These are phyloP conservation scores for Selaginella moellendorffii DNA, from an alignment of 75 land plant genomes.

Conservation along the genomic window DNA sequence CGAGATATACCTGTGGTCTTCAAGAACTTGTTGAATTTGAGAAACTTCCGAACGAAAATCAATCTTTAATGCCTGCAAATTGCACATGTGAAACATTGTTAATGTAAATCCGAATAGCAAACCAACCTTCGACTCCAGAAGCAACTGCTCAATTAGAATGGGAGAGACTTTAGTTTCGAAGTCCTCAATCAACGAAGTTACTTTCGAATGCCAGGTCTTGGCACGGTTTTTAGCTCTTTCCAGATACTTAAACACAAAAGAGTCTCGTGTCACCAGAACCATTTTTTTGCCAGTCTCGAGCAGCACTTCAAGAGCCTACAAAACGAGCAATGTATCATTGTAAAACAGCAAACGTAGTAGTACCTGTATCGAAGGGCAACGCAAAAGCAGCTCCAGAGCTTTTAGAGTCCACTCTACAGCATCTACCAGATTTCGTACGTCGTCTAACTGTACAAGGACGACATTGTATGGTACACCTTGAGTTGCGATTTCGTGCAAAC, in stretches of 20 bases:
- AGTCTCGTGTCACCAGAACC: not conserved
- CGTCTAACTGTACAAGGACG: slow-evolving; percentile 11
- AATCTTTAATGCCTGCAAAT: slow-evolving; percentile 5
- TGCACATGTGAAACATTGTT: no score
- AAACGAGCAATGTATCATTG: no score
- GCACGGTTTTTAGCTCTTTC: not conserved
- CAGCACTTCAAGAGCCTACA: not conserved
- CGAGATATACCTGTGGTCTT: slow-evolving; percentile 6
- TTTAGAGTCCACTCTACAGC: slow-evolving; percentile 18
- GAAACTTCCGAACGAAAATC: slow-evolving; percentile 4
- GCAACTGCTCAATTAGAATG: slow-evolving; percentile 11
- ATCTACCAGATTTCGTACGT: slow-evolving; percentile 3
- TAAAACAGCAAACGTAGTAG: no score
- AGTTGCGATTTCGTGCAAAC: not conserved
- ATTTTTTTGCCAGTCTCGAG: not conserved
- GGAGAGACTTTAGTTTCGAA: not conserved
- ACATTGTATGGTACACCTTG: not conserved
- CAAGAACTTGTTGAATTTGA: slow-evolving; percentile 8
- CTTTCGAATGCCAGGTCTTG: slow-evolving; percentile 10
- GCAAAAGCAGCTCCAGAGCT: slow-evolving; percentile 2
- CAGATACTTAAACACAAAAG: not conserved
- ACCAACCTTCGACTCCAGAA: slow-evolving; percentile 8
- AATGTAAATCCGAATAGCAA: no score
- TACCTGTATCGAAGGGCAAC: slow-evolving; percentile 17
- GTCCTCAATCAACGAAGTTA: slow-evolving; percentile 1